phyloP scores from a whole-genome alignment of 163 green algal genomes.

The Scenedesmus sp. region DNA sequence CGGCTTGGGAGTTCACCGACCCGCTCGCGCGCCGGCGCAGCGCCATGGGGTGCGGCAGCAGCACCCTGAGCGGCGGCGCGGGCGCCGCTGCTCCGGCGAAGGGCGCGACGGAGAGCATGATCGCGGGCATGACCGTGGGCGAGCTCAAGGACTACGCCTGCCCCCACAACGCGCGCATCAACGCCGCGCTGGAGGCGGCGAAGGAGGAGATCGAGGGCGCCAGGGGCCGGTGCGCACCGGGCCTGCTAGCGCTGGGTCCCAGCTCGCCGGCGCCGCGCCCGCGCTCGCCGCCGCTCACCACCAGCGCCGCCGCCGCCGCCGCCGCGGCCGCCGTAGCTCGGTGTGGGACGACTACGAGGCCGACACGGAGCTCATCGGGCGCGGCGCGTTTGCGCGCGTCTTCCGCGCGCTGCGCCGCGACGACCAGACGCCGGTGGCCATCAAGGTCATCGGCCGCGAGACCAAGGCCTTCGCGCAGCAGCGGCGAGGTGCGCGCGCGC shows the following conservation, averaged over 20 bases:
- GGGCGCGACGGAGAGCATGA: slow-evolving; percentile 24
- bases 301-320: too few relatives aligned
- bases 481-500: slow-evolving; percentile 29
- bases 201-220: not conserved
- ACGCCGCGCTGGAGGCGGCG: slow-evolving; percentile 20
- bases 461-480: slow-evolving; percentile 48
- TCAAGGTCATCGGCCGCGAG: slow-evolving; percentile 49
- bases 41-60: slow-evolving; percentile 4
- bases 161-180: slow-evolving; percentile 28
- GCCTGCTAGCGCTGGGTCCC: too few relatives aligned
- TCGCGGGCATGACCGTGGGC: slow-evolving; percentile 29
- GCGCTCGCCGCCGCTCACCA: too few relatives aligned
- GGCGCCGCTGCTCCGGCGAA: not conserved
- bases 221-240: too few relatives aligned
- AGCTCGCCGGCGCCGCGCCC: too few relatives aligned
- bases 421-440: slow-evolving; percentile 41
- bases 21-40: too few relatives aligned
- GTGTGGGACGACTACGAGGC: slow-evolving; percentile 48
- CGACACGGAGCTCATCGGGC: slow-evolving; percentile 43
- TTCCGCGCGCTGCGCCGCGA: slow-evolving; percentile 26
- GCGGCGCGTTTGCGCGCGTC: slow-evolving; percentile 48
- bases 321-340: too few relatives aligned
- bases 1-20: too few relatives aligned
- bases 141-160: slow-evolving; percentile 27
- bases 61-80: not conserved